Conservation (phyloP, 2,329 filamentous ascomycete genomes). For the Fusarium sp. region DNA sequence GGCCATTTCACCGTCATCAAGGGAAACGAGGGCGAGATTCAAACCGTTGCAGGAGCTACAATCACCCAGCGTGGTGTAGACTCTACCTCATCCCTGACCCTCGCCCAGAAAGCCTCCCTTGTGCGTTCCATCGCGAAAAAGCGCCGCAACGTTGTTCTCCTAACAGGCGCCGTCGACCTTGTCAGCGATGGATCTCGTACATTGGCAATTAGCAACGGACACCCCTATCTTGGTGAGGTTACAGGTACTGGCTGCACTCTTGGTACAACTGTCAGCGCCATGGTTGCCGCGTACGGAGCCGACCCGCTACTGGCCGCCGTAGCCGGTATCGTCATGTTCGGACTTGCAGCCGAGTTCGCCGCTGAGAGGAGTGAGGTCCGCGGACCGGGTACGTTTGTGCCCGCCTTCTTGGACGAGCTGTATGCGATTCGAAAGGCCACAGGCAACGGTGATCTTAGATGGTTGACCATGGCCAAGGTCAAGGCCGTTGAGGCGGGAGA, state of each 20-base stretch:
- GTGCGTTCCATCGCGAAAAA: slow-evolving; percentile 72
- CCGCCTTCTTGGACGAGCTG: slow-evolving; percentile 83
- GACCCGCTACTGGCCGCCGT: slow-evolving; percentile 80
- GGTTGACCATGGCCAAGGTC: slow-evolving; percentile 66
- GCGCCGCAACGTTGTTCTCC: slow-evolving; percentile 78
- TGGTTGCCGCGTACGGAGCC: slow-evolving; percentile 71
- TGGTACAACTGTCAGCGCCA: slow-evolving; percentile 83
- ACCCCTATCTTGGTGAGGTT: slow-evolving; percentile 75
- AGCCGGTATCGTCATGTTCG: slow-evolving; percentile 81
- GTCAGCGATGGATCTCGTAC: slow-evolving; percentile 80
- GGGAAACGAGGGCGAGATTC: slow-evolving; percentile 91
- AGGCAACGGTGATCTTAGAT: slow-evolving; percentile 59
- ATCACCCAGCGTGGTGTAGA: slow-evolving; percentile 84
- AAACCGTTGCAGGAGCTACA: slow-evolving; percentile 72
- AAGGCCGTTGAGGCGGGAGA: slow-evolving; percentile 50
- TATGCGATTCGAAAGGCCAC: slow-evolving; percentile 63
- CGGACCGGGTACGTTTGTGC: slow-evolving; percentile 89
- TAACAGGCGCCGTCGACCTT: slow-evolving; percentile 85
- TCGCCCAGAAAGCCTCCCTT: slow-evolving; percentile 66
- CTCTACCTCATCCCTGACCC: slow-evolving; percentile 71
- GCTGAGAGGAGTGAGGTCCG: slow-evolving; percentile 74
- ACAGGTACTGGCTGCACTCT: slow-evolving; percentile 89
- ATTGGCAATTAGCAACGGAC: slow-evolving; percentile 80
- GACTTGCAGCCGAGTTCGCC: slow-evolving; percentile 76
- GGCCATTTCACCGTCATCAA: slow-evolving; percentile 92